Evolutionary conservation across 352 stramenopile species (phyloP), one percentile per base, ranked within the genome.

Genomic region (Pythium pyrilobum): DNA sequence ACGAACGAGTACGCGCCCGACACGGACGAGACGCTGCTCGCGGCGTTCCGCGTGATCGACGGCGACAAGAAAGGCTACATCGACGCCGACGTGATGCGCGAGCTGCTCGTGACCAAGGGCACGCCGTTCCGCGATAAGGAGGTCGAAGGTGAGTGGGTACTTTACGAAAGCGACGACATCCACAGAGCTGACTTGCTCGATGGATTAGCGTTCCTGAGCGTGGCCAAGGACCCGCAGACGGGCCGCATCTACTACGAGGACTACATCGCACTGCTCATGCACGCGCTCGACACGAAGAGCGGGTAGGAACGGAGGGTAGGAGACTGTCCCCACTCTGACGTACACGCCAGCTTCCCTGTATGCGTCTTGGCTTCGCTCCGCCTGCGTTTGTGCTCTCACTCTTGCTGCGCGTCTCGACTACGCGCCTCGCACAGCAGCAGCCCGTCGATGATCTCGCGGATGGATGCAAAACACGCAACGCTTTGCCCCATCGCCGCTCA

Each of bases 181-280:
- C n/a, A n/a, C n/a, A n/a, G n/a, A n/a, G n/a, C n/a, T n/a, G n/a
- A n/a, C n/a, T n/a, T n/a, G n/a, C n/a, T n/a, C n/a, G n/a, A n/a
- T n/a, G n/a, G 20, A 32, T 25, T 41, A 87, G 75, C 79, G 1
- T 96, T 97, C 56, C 61, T 96, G 45, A 72, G 69, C 18, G 78
- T 75, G 1, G 80, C 86, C 5, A 93, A 94, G 52, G 88, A 96
- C 40, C 62, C 81, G 8, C 66, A 89, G n/a, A 95, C 84, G 4
- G 87, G 85, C 5, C 71, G 77, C 29, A 91, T 97, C 41, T 97
- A 96, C 71, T 96, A 95, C 53, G 88, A 96, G 69, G 88, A 96
- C 60, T 97, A 95, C 64, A 93, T 96, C 41, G 82, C 85, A 15
- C 58, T 91, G 50, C 62, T 95, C 32, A 77, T 66, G 20, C 72